Conservation (phyloP, 176 grass and related monocot genomes). For the Elymus sibiricus region DNA sequence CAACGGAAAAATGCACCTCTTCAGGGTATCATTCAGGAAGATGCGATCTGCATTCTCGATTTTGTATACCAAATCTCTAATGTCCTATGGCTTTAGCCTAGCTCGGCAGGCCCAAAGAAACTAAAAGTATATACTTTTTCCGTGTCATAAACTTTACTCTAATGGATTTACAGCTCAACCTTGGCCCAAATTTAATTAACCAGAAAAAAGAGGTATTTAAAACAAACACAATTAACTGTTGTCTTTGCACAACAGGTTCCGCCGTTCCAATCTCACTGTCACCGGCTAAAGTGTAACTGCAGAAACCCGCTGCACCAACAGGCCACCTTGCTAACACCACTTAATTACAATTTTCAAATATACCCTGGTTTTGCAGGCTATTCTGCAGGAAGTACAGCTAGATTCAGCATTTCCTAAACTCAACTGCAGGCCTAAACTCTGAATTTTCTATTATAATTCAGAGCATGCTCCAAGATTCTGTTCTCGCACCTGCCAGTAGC, state of each 20-base stretch:
- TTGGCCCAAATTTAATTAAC: neutral
- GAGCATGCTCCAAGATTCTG: neutral
- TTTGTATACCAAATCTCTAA: neutral
- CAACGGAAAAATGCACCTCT: neutral
- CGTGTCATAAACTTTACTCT: neutral
- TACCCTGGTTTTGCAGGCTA: neutral
- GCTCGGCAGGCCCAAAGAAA: neutral
- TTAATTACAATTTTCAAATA: neutral
- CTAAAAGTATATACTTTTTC: neutral
- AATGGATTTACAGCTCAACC: neutral
- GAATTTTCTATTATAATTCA: neutral
- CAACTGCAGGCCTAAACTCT: neutral
- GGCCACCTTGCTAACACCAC: neutral
- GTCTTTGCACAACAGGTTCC: neutral
- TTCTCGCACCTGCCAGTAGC: neutral
- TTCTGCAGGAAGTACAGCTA: neutral
- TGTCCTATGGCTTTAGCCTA: neutral
- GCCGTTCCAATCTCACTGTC: neutral
- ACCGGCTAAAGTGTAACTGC: neutral
- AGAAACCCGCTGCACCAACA: neutral
- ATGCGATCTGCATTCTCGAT: neutral
- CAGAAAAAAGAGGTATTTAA: neutral
- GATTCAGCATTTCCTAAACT: constrained; percentile 1
- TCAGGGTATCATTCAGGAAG: neutral
- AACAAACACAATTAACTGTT: neutral